A percentile compares a stretch with the other conserved stretches of the same genome.
Conservation (phyloP, 306 rosid species). For the Vigna trinervia region DNA sequence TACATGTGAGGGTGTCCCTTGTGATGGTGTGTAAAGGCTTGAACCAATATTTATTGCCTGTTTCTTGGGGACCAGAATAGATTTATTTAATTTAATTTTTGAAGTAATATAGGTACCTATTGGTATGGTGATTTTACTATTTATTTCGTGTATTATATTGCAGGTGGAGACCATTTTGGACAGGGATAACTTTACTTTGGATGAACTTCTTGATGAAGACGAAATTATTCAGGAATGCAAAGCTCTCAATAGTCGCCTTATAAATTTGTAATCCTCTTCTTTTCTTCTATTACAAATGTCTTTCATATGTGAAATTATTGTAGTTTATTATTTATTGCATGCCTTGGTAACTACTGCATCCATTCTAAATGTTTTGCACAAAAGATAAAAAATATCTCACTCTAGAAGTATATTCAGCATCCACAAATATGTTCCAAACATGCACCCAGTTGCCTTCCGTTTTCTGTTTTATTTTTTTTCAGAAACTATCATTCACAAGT, state of each 20-base stretch:
- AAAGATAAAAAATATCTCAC: neutral
- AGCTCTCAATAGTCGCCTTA: constrained; percentile 94
- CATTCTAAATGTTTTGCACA: neutral
- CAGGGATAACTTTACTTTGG: constrained; percentile 84
- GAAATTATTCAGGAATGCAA: constrained; percentile 99
- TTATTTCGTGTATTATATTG: constrained; percentile 43
- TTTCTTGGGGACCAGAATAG: constrained; percentile 23
- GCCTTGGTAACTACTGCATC: neutral
- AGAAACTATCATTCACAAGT: constrained; percentile 24
- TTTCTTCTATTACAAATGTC: neutral
- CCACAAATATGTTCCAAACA: neutral
- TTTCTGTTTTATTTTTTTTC: constrained; percentile 10
- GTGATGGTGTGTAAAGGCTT: constrained; percentile 11
- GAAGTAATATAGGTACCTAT: constrained; percentile 4
- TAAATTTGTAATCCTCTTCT: constrained; percentile 82
- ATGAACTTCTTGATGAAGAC: constrained; percentile 96
- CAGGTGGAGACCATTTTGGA: constrained; percentile 99
- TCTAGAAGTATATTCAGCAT: neutral
- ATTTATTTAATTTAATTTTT: constrained; percentile 21
- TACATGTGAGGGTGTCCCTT: neutral
- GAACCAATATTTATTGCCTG: constrained; percentile 14
- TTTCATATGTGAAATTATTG: constrained; percentile 30
- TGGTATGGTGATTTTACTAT: constrained; percentile 11
- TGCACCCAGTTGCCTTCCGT: constrained; percentile 18
- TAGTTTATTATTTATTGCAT: neutral